Conservation (phyloP, 2,329 filamentous ascomycete species). For the Niveomyces coronatus region DNA sequence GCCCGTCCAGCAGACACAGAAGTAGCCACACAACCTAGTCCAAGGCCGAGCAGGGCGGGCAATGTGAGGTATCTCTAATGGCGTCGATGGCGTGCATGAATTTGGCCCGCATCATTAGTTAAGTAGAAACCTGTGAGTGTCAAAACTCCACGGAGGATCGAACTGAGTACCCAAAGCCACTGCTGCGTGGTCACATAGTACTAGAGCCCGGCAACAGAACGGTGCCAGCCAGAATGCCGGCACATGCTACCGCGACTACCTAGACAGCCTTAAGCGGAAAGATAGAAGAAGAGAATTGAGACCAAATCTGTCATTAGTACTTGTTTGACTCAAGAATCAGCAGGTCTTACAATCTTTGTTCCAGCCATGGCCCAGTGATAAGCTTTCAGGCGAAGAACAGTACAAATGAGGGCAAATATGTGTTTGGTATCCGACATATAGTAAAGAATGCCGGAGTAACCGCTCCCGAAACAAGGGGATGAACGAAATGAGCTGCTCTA, state of each 20-base stretch:
- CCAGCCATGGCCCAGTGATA: neutral
- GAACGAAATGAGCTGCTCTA: neutral
- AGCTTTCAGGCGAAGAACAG: neutral
- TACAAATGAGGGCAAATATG: neutral
- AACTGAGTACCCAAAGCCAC: constrained; percentile 3
- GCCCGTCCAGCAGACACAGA: neutral
- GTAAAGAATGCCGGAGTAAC: neutral
- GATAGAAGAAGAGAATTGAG: constrained; percentile 1
- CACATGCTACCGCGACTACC: neutral
- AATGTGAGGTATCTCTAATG: neutral
- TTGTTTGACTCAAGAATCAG: constrained; percentile 1
- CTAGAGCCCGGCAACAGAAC: neutral
- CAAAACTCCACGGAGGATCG: neutral
- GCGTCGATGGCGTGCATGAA: neutral
- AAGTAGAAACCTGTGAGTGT: neutral
- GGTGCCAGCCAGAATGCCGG: neutral
- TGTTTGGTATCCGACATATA: neutral
- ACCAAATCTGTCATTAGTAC: constrained; percentile 2
- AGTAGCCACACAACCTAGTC: neutral
- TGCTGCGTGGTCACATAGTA: neutral
- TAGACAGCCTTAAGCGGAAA: neutral
- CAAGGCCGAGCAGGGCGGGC: neutral
- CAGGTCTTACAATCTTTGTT: neutral
- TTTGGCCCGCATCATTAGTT: neutral
- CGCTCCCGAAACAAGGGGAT: neutral